These are phyloP conservation scores for Erythrophleum ivorense DNA, from an alignment of 331 rosid genomes.

Conservation along the genomic window DNA sequence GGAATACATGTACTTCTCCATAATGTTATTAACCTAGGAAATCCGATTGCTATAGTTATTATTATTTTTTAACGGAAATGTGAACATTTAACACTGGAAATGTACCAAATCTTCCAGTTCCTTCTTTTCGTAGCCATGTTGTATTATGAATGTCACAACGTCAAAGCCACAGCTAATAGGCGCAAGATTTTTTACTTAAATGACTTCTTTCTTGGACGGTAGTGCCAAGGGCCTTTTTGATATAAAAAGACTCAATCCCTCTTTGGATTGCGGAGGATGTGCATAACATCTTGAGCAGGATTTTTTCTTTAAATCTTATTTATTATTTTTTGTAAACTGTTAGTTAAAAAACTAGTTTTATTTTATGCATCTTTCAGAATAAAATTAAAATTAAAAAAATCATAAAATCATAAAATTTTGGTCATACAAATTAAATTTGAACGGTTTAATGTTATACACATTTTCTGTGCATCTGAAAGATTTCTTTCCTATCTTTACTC, in stretches of 20 bases:
- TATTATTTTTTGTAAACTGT: no score
- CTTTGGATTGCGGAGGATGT: no score
- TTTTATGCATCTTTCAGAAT: no score
- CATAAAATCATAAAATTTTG: no score
- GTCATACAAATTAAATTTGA: no score
- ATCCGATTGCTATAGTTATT: conserved; percentile 7
- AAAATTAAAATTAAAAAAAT: no score
- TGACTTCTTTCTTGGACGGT: neutral
- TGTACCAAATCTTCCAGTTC: neutral
- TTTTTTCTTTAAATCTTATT: no score
- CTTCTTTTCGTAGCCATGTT: neutral
- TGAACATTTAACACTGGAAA: neutral
- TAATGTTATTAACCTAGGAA: neutral
- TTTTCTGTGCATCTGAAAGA: no score
- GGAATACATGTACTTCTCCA: conserved; percentile 2
- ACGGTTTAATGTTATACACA: no score
- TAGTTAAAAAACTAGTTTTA: no score
- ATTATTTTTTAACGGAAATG: conserved; percentile 10
- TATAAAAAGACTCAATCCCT: neutral
- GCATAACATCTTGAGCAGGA: no score
- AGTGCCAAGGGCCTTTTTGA: neutral
- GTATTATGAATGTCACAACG: neutral
- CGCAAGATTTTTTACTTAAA: neutral
- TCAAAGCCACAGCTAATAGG: neutral
- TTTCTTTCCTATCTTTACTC: no score